Conservation (phyloP, 2,329 filamentous ascomycete genomes). For the Pyricularia sp. region DNA sequence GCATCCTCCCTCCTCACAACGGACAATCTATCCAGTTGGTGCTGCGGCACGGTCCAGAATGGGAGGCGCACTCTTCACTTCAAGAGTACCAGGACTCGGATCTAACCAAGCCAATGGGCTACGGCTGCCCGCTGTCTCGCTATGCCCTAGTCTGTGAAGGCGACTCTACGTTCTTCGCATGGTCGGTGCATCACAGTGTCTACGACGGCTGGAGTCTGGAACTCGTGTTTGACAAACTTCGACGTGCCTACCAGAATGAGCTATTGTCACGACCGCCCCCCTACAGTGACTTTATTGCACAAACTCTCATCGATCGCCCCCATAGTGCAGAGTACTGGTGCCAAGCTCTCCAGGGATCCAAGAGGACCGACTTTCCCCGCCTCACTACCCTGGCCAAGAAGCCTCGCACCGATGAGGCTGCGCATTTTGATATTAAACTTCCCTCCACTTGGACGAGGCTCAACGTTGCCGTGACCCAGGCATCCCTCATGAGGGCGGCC, state of each 20-base stretch:
- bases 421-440: neutral
- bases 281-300: neutral
- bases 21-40: neutral
- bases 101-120: neutral
- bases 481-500: constrained; percentile 30
- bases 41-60: neutral
- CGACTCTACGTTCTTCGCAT: constrained; percentile 11
- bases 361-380: neutral
- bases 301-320: neutral
- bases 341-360: neutral
- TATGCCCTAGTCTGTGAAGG: neutral
- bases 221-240: constrained; percentile 17
- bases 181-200: constrained; percentile 22
- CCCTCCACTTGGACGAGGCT: neutral
- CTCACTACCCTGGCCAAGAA: neutral
- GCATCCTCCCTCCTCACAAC: neutral
- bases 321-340: neutral
- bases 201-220: constrained; percentile 23
- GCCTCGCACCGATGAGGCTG: neutral
- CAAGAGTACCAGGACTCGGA: neutral
- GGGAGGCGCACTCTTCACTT: neutral
- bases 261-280: neutral
- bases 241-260: neutral
- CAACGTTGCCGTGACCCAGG: constrained; percentile 15
- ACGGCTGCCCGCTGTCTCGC: neutral